These are phyloP conservation scores for Candida buenavistaensis DNA, from an alignment of 1,139 yeast genomes.

Conservation along the genomic window DNA sequence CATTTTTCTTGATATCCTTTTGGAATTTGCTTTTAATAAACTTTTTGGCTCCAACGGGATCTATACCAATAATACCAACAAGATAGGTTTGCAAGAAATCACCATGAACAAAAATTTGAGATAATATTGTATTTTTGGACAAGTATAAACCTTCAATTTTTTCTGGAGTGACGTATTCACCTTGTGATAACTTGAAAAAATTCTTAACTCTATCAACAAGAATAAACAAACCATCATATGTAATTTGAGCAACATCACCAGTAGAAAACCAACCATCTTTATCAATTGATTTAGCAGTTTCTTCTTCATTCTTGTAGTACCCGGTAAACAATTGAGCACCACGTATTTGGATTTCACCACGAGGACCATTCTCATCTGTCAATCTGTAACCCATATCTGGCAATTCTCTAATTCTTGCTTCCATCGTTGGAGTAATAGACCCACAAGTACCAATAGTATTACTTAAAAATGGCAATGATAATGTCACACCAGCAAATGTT, in stretches of 20 bases:
- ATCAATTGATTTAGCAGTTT: conserved; percentile 47
- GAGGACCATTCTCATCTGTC: conserved; percentile 35
- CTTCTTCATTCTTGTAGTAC: conserved; percentile 41
- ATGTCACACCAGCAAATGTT: conserved; percentile 42
- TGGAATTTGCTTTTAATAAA: conserved; percentile 20
- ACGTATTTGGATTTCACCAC: conserved; percentile 43
- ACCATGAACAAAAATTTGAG: conserved; percentile 53
- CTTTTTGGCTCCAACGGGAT: conserved; percentile 20
- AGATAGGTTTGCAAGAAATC: conserved; percentile 58
- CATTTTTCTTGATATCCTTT: conserved; percentile 17
- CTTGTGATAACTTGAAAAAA: conserved; percentile 46
- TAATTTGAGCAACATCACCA: conserved; percentile 41
- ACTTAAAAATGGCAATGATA: conserved; percentile 25
- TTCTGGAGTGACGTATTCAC: conserved; percentile 47
- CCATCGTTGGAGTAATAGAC: conserved; percentile 32
- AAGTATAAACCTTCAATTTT: conserved; percentile 40
- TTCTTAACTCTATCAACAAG: conserved; percentile 46
- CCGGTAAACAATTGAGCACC: conserved; percentile 40
- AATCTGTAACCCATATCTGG: conserved; percentile 40
- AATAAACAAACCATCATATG: conserved; percentile 22
- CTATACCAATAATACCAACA: conserved; percentile 65
- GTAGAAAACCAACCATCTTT: conserved; percentile 53
- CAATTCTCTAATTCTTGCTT: conserved; percentile 35
- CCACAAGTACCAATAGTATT: conserved; percentile 47
- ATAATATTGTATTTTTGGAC: conserved; percentile 30